Evolutionary conservation across 805 yeast genomes (phyloP), one percentile per base, ranked within the genome.

Genomic region (Ogataea thermomethanolica): DNA sequence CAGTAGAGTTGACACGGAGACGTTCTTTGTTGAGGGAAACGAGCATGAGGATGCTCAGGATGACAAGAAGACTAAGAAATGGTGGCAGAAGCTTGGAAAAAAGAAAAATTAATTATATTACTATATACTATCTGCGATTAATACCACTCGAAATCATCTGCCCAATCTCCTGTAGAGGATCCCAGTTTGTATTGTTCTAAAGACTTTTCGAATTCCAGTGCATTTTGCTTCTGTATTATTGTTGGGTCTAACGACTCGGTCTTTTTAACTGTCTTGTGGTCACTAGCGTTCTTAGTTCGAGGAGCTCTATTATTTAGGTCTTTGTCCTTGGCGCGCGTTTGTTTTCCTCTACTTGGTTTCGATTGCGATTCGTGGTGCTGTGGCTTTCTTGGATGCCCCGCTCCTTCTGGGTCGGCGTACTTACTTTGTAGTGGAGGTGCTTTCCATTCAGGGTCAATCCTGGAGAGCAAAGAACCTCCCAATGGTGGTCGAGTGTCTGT

Each of bases 81-180:
- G 31, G 30, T 26, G 30, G 26, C 31, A 34, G 32, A 34, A 27
- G 26, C 20, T 34, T 3, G 31, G 31, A n/a, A 37, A 31, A 25
- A 30, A 35, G 17, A 12, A 17, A 24, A 2, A n/a, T 21, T 20
- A 15, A 13, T 34, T 21, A 25, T 13, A 33, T 24, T n/a, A 32
- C 7, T 14, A 14, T 7, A 14, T 24, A 24, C 7, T 7, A 7
- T 28, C n/a, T 9, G 7, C 3, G 5, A 20, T 37, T 30, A 44
- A 15, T 39, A 47, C 51, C 51, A 47, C 14, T 45, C 52, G 23
- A 48, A 41, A 14, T 48, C 52, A 33, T 48, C 52, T 7, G 52
- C 49, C 52, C 52, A 48, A 34, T 38, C 39, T 3, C 39, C 47
- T 11, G 41, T 35, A 5, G 43, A 31, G 12, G 34, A 28, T 9